A percentile compares a stretch with the other conserved stretches of the same genome.
Conservation (phyloP, 129 eudicot species). For the Centaurea solstitialis region DNA sequence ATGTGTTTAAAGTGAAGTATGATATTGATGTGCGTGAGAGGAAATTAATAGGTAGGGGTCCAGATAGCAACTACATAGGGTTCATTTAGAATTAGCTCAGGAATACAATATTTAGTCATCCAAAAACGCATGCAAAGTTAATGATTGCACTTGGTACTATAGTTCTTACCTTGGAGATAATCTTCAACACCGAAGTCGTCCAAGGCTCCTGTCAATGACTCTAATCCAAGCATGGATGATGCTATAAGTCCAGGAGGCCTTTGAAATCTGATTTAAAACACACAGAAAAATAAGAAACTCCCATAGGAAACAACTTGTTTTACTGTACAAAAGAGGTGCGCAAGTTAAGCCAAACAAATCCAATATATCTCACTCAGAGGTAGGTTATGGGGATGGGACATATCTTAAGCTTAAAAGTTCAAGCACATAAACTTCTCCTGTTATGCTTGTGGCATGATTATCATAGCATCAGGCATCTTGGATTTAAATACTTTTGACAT, state of each 20-base stretch:
- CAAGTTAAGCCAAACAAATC: not conserved
- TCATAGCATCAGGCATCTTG: not conserved
- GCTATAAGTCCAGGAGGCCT: slow-evolving; percentile 74
- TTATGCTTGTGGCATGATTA: no score
- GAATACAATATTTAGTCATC: not conserved
- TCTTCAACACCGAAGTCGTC: slow-evolving; percentile 69
- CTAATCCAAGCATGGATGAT: slow-evolving; percentile 70
- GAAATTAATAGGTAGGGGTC: not conserved
- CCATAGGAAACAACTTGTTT: not conserved
- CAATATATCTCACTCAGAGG: not conserved
- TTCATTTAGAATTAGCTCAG: not conserved
- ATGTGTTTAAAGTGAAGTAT: not conserved
- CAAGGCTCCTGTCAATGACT: slow-evolving; percentile 60
- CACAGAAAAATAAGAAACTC: not conserved
- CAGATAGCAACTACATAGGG: not conserved
- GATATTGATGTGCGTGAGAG: not conserved
- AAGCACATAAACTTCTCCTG: not conserved
- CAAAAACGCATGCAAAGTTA: not conserved
- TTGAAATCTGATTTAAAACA: slow-evolving; percentile 52
- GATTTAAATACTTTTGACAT: no score
- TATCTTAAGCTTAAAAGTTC: not conserved
- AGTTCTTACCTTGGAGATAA: slow-evolving; percentile 57
- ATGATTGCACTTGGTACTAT: not conserved
- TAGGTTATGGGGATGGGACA: not conserved
- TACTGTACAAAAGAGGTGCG: not conserved